Base-by-base conservation (phyloP, 108 stramenopile species). In the Bacterosira constricta region DNA sequence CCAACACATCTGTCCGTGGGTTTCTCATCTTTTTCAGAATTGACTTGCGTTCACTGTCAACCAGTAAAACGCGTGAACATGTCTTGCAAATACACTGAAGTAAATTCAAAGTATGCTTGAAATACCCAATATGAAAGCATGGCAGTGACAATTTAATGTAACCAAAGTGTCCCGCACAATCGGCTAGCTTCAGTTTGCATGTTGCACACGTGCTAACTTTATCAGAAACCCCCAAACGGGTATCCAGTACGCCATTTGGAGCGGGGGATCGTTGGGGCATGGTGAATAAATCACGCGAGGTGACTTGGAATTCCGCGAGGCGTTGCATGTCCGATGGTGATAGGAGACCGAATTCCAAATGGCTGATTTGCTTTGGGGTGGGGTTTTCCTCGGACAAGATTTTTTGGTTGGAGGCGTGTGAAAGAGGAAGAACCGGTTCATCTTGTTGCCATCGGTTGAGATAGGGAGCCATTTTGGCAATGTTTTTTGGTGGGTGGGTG, bases 61-160 rank as follows among this genome's bases (percentile, higher is more conserved):
- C 41, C 50, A 99, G 67, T 15, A 99, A 75, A 5, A 98, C 92
- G 7, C 96, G 71, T n/a, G 92, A 90, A 76, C 99, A 99, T 15
- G 87, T 81, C 81, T 99, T 99, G 83, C 99, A 99, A 34, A 98
- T 93, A 80, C 97, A 95, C 78, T 98, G 97, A 49, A 98, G 77
- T 1, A 96, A 50, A 21, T 84, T 81, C 21, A 97, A 80, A 9
- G 94, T 98, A 70, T 97, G 96, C 63, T 96, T 96, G 64, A 98
- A 83, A 79, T 93, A 99, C 4, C 99, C 99, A 56, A 98, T 96
- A 83, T 99, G 98, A 74, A 98, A 99, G 56, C 97, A 96, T 2
- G 99, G 99, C 45, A 99, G 85, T 10, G 95, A 92, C 30, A 99
- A 73, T 34, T 88, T 82, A 64, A 99, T 96, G 82, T 96, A 93